phyloP scores from a whole-genome alignment of 768 basidiomycete species.

The Rubroboletus satanas region DNA sequence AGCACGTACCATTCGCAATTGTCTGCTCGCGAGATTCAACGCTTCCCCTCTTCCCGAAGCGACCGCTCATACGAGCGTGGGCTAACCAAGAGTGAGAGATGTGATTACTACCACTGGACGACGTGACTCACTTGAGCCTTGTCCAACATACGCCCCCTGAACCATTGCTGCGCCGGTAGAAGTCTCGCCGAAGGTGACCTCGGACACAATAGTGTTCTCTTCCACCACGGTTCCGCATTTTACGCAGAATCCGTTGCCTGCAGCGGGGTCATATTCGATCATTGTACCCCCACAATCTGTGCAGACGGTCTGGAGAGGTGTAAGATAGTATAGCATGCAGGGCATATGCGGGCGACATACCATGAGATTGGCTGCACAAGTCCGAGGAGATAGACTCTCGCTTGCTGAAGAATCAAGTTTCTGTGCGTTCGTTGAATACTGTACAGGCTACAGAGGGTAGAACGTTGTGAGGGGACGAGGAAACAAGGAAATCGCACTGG shows the following conservation, averaged over 20 bases:
- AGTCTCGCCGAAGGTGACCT: constrained; percentile 94
- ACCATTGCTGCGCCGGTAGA: constrained; percentile 91
- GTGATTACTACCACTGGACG: background rate
- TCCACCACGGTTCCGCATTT: constrained; percentile 88
- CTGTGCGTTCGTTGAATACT: background rate
- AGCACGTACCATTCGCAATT: constrained; percentile 72
- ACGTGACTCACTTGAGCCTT: constrained; percentile 75
- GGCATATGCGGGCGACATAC: constrained; percentile 4
- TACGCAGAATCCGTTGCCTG: constrained; percentile 82
- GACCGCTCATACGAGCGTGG: constrained; percentile 77
- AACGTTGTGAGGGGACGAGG: background rate
- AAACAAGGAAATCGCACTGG: background rate
- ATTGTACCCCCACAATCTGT: constrained; percentile 78
- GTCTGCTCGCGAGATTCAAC: constrained; percentile 88
- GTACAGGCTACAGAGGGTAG: background rate
- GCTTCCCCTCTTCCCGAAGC: constrained; percentile 74
- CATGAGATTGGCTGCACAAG: constrained; percentile 8
- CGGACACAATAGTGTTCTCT: constrained; percentile 90
- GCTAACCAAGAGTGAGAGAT: constrained; percentile 40
- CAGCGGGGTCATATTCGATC: constrained; percentile 80
- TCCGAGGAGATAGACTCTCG: background rate
- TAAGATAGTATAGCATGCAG: background rate
- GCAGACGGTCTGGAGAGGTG: constrained; percentile 50
- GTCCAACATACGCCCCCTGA: constrained; percentile 87
- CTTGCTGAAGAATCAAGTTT: background rate